Percentiles rank a stretch among this genome's conserved stretches.
phyloP scores from a whole-genome alignment of 306 rosid genomes.

The Neltuma alba region DNA sequence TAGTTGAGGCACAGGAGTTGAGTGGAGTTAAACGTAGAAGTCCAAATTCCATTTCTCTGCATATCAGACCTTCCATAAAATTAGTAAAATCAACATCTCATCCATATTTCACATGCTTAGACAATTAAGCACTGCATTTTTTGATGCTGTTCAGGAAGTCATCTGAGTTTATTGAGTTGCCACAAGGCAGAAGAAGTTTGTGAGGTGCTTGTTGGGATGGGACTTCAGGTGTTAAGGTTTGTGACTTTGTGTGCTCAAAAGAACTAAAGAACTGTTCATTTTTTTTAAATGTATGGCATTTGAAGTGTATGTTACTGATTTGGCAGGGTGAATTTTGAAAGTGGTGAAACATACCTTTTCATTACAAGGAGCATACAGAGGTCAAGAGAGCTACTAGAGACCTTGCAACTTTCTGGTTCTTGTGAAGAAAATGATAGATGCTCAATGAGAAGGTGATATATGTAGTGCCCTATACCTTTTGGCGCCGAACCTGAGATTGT shows the following conservation, averaged over 20 bases:
- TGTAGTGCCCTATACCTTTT: slow-evolving; percentile 2
- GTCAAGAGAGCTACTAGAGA: slow-evolving; percentile 64
- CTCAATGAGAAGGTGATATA: slow-evolving; percentile 67
- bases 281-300: slow-evolving; percentile 24
- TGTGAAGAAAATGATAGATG: slow-evolving; percentile 45
- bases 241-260: slow-evolving; percentile 39
- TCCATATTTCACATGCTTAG: slow-evolving; percentile 27
- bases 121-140: slow-evolving; percentile 15
- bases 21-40: slow-evolving; percentile 13
- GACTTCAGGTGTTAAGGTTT: slow-evolving; percentile 90
- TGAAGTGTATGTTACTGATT: slow-evolving; percentile 36
- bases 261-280: slow-evolving; percentile 25
- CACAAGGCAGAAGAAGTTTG: slow-evolving; percentile 71
- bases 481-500: slow-evolving; percentile 5
- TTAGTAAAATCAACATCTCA: background rate
- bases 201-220: slow-evolving; percentile 82
- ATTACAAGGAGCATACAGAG: slow-evolving; percentile 75
- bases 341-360: slow-evolving; percentile 64
- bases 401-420: slow-evolving; percentile 55
- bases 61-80: slow-evolving; percentile 15
- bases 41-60: slow-evolving; percentile 14
- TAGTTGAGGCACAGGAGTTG: background rate
- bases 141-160: slow-evolving; percentile 50
- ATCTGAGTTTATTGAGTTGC: slow-evolving; percentile 53
- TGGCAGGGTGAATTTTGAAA: slow-evolving; percentile 61